Evolutionary conservation across 805 yeast species (phyloP).

Genomic region (Priceomyces castillae): DNA sequence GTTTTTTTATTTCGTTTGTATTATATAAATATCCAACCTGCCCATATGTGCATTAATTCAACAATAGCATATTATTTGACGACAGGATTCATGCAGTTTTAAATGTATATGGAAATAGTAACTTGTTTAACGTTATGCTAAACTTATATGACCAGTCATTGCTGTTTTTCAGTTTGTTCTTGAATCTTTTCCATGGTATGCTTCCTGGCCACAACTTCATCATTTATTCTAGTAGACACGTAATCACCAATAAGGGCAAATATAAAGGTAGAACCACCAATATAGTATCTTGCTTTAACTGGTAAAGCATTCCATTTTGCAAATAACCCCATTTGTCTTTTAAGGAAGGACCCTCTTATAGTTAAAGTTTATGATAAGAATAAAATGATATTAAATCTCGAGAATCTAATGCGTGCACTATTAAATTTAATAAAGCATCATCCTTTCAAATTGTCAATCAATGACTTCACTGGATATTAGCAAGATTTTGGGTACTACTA

Average conservation of each 20-base stretch:
- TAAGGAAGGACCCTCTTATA: too few relatives aligned
- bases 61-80: too few relatives aligned
- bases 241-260: constrained; percentile 42
- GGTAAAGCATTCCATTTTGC: constrained; percentile 42
- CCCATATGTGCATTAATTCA: too few relatives aligned
- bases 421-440: neutral
- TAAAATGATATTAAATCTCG: neutral
- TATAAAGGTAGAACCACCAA: constrained; percentile 39
- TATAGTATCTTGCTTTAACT: constrained; percentile 37
- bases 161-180: constrained; percentile 3
- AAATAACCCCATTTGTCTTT: constrained; percentile 27
- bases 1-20: neutral
- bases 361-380: too few relatives aligned
- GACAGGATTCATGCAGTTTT: too few relatives aligned
- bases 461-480: constrained; percentile 11
- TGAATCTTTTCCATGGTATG: constrained; percentile 24
- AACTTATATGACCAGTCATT: neutral
- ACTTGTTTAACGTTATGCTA: too few relatives aligned
- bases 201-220: constrained; percentile 35
- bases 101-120: too few relatives aligned
- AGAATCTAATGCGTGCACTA: neutral
- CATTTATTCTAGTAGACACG: constrained; percentile 31
- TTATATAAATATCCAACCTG: too few relatives aligned
- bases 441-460: neutral
- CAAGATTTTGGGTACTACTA: constrained; percentile 26